These are phyloP conservation scores for Phoma sp. DNA, from an alignment of 2,329 filamentous ascomycete genomes.

Conservation along the genomic window DNA sequence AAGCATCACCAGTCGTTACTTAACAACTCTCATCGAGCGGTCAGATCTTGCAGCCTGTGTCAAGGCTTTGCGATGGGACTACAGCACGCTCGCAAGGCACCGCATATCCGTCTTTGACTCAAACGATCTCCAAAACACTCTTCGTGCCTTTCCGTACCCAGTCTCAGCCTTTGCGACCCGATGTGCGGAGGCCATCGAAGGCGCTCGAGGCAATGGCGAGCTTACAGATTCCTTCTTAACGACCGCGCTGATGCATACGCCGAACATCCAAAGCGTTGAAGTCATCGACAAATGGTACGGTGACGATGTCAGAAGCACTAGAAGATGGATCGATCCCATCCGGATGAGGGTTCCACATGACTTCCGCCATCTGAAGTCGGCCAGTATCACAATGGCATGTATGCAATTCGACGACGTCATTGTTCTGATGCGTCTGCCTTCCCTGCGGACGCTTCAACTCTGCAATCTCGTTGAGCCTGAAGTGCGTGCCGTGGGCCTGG, in stretches of 20 bases:
- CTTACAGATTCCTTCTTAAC: conserved; percentile 10
- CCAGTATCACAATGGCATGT: conserved; percentile 14
- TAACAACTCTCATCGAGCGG: conserved; percentile 5
- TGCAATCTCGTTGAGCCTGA: conserved; percentile 15
- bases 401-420: conserved; percentile 16
- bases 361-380: conserved; percentile 6
- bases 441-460: conserved; percentile 9
- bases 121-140: conserved; percentile 4
- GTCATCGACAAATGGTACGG: conserved; percentile 17
- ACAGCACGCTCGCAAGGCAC: conserved; percentile 9
- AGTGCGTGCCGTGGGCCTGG: conserved; percentile 4
- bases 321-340: conserved; percentile 13
- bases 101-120: conserved; percentile 5
- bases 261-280: conserved; percentile 1
- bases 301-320: conserved; percentile 5
- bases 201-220: conserved; percentile 1
- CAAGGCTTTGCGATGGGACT: conserved; percentile 11
- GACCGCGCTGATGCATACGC: conserved; percentile 6
- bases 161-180: conserved; percentile 3
- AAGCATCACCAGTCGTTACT: conserved; percentile 2
- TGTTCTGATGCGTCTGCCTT: conserved; percentile 10
- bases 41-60: conserved; percentile 2
- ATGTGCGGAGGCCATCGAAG: conserved; percentile 1
- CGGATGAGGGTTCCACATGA: conserved; percentile 9
- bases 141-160: conserved; percentile 7